These are phyloP conservation scores for Moesziomyces globuligerus DNA, from an alignment of 1,284 basidiomycete genomes.

Conservation along the genomic window DNA sequence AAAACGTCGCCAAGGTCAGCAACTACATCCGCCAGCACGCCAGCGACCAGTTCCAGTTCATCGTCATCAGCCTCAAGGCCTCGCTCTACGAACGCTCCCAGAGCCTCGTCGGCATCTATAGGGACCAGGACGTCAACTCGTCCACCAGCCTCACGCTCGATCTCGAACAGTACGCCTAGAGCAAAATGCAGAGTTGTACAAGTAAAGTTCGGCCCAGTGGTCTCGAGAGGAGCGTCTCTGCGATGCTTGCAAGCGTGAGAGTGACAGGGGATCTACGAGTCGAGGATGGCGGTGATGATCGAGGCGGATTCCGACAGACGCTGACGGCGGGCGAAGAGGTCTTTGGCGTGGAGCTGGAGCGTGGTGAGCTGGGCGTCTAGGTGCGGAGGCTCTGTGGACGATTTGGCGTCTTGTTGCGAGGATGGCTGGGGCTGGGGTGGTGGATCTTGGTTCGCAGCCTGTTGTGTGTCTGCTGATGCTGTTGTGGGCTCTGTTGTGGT, in stretches of 20 bases:
- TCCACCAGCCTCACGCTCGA: constrained; percentile 88
- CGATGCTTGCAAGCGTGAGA: background rate
- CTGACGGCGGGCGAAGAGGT: constrained; percentile 32
- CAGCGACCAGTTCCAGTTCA: constrained; percentile 83
- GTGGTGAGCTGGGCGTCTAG: constrained; percentile 5
- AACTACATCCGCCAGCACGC: constrained; percentile 65
- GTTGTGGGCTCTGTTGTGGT: background rate
- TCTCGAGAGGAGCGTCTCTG: background rate
- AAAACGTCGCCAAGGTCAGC: constrained; percentile 64
- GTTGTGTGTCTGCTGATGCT: background rate
- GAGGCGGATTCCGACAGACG: constrained; percentile 32
- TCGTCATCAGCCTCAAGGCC: constrained; percentile 91
- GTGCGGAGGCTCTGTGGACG: no score
- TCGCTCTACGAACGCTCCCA: constrained; percentile 86
- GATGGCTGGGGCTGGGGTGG: background rate
- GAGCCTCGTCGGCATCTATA: constrained; percentile 90
- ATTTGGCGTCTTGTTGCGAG: background rate
- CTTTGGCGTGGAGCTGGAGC: constrained; percentile 26
- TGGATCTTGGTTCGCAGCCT: background rate
- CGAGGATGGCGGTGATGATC: constrained; percentile 35
- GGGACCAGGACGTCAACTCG: constrained; percentile 91
- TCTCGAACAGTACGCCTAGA: constrained; percentile 70
- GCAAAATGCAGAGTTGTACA: no score
- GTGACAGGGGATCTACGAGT: constrained; percentile 10
- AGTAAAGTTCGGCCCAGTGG: no score